Conservation (phyloP, 805 yeast species). For the Pichia phayaonensis region DNA sequence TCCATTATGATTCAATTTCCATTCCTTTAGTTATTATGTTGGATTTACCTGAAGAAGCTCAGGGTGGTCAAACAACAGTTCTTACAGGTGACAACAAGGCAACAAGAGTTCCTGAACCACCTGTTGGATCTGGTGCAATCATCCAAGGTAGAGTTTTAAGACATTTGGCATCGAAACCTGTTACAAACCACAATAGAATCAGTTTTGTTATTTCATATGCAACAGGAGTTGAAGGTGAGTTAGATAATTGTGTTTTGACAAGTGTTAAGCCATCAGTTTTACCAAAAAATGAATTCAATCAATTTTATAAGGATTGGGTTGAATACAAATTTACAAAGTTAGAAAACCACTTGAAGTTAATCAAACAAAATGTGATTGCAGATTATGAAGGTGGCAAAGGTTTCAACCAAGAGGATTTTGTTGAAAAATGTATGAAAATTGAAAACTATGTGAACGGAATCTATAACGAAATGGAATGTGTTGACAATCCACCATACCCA, state of each 20-base stretch:
- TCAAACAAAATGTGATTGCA: constrained; percentile 17
- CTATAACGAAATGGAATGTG: constrained; percentile 29
- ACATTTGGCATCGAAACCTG: constrained; percentile 41
- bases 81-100: constrained; percentile 33
- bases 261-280: constrained; percentile 28
- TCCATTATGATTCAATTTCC: constrained; percentile 41
- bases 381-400: constrained; percentile 15
- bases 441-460: constrained; percentile 24
- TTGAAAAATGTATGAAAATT: constrained; percentile 23
- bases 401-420: constrained; percentile 25
- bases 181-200: constrained; percentile 28
- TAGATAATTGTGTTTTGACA: constrained; percentile 27
- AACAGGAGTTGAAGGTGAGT: constrained; percentile 21
- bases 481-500: constrained; percentile 23
- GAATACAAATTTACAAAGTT: constrained; percentile 26
- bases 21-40: constrained; percentile 43
- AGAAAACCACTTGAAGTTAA: constrained; percentile 19
- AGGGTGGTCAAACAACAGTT: constrained; percentile 46
- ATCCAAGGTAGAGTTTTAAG: constrained; percentile 39
- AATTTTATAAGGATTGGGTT: constrained; percentile 29
- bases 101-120: constrained; percentile 33
- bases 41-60: constrained; percentile 37
- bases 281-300: constrained; percentile 27
- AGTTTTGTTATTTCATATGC: constrained; percentile 26
- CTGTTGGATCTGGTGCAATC: constrained; percentile 39